A percentile compares a stretch with the other conserved stretches of the same genome.
Evolutionary conservation across 805 yeast species (phyloP).

Genomic region (Saccharomycopsis vini): DNA sequence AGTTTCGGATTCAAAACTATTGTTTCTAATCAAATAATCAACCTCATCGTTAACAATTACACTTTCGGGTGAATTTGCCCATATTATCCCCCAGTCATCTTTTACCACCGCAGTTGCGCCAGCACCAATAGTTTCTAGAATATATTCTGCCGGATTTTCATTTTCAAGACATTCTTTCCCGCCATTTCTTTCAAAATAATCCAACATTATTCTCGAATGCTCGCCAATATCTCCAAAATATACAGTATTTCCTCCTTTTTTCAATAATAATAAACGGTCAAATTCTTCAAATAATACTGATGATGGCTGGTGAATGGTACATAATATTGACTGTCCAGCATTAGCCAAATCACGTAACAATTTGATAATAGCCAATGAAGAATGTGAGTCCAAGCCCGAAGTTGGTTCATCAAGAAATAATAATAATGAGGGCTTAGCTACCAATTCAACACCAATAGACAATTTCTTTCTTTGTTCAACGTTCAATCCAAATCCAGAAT

Average conservation of each 20-base stretch:
- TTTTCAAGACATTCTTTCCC: slow-evolving; percentile 47
- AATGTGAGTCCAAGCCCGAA: slow-evolving; percentile 50
- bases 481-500: slow-evolving; percentile 39
- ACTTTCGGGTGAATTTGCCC: slow-evolving; percentile 40
- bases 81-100: slow-evolving; percentile 53
- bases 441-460: slow-evolving; percentile 48
- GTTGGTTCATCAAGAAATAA: slow-evolving; percentile 54
- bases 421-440: slow-evolving; percentile 44
- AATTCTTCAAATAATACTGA: slow-evolving; percentile 40
- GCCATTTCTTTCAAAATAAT: slow-evolving; percentile 58
- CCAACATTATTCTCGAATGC: slow-evolving; percentile 41
- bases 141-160: slow-evolving; percentile 73
- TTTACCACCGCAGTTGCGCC: slow-evolving; percentile 54
- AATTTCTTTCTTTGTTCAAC: slow-evolving; percentile 48
- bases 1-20: slow-evolving; percentile 3
- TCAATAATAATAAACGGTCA: slow-evolving; percentile 38
- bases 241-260: slow-evolving; percentile 43
- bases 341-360: slow-evolving; percentile 35
- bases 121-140: slow-evolving; percentile 68
- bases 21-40: slow-evolving; percentile 21
- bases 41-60: slow-evolving; percentile 24
- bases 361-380: slow-evolving; percentile 45
- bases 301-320: slow-evolving; percentile 52
- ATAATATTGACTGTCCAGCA: slow-evolving; percentile 43
- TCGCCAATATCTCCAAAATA: slow-evolving; percentile 61